These are phyloP conservation scores for Echinochloa phyllopogon DNA, from an alignment of 176 grass and related monocot species.

Conservation along the genomic window DNA sequence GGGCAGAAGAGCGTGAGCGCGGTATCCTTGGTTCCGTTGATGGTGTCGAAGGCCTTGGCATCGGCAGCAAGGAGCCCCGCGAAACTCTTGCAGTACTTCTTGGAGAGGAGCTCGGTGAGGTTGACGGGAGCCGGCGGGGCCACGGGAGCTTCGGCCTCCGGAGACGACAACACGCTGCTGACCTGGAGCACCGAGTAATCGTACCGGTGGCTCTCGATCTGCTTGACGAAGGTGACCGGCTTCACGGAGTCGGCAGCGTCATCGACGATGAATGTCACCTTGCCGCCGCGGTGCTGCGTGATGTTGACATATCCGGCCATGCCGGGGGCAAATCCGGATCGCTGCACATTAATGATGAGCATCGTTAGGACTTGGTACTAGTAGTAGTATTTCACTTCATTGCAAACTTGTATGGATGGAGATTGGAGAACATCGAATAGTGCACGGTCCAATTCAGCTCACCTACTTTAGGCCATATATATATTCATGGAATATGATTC, in stretches of 20 bases:
- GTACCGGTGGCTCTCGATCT: conserved; percentile 53
- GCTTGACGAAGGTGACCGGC: conserved; percentile 41
- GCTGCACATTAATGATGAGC: conserved; percentile 32
- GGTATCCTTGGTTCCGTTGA: conserved; percentile 71
- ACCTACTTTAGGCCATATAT: conserved; percentile 25
- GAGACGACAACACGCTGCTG: conserved; percentile 55
- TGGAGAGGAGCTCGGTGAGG: conserved; percentile 77
- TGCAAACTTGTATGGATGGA: conserved; percentile 1
- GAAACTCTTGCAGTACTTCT: conserved; percentile 86
- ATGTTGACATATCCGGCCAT: conserved; percentile 77
- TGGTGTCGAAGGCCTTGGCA: conserved; percentile 52
- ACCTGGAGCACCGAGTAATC: conserved; percentile 73
- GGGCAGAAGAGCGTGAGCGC: conserved; percentile 85
- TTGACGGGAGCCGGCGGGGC: conserved; percentile 64
- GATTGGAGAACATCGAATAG: neutral
- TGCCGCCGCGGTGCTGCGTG: conserved; percentile 62
- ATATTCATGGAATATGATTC: conserved; percentile 6
- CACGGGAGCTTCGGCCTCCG: conserved; percentile 66
- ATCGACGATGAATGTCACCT: conserved; percentile 57
- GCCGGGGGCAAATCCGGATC: conserved; percentile 56
- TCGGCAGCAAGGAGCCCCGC: conserved; percentile 56
- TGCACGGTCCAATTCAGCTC: conserved; percentile 6
- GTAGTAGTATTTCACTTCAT: neutral
- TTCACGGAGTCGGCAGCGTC: conserved; percentile 44
- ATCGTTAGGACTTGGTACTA: neutral